These are phyloP conservation scores for Nepenthes gracilis DNA, from an alignment of 148 eudicot species.

Conservation along the genomic window DNA sequence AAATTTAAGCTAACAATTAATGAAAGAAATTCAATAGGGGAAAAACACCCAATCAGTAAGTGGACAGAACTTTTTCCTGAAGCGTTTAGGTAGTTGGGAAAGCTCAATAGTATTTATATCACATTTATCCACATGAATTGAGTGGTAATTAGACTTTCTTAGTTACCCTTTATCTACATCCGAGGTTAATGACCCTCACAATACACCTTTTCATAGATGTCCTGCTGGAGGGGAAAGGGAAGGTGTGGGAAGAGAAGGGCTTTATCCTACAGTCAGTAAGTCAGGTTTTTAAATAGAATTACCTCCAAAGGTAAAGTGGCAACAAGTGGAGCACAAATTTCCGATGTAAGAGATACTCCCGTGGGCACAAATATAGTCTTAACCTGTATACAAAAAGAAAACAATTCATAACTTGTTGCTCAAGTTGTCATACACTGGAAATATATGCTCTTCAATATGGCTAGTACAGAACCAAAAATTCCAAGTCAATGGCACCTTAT, in stretches of 20 bases:
- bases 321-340: slow-evolving; percentile 86
- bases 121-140: no score
- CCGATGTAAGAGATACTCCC: slow-evolving; percentile 64
- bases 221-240: not conserved
- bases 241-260: not conserved
- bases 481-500: slow-evolving; percentile 44
- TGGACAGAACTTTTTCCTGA: no score
- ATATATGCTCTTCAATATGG: not conserved
- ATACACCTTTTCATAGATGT: no score
- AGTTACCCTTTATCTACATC: no score
- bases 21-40: no score
- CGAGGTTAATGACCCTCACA: no score
- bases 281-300: slow-evolving; percentile 8
- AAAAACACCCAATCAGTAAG: no score
- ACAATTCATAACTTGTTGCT: slow-evolving; percentile 2
- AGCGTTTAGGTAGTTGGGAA: no score
- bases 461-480: not conserved
- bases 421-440: not conserved
- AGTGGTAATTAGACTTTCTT: no score
- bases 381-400: slow-evolving; percentile 47
- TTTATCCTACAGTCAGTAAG: not conserved
- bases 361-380: slow-evolving; percentile 82
- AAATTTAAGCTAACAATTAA: not conserved
- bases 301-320: slow-evolving; percentile 98
- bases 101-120: no score